Base-by-base conservation (phyloP, 139 green algal species). In the Volvox africanus region DNA sequence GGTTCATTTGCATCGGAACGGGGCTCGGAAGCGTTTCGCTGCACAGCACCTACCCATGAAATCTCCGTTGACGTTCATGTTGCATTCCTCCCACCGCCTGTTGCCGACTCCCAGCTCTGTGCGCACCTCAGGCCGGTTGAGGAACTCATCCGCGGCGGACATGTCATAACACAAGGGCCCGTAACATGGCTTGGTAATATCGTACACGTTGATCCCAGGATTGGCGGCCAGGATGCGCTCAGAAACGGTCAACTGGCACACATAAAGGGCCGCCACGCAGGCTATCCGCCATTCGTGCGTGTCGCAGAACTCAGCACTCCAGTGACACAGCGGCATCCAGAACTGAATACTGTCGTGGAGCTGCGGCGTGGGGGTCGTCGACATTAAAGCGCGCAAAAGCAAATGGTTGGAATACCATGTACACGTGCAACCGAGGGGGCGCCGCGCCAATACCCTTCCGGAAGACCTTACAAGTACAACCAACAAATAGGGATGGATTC, bases 151-250 rank as follows among this genome's bases (percentile, higher is more conserved):
- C 6, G 86, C 86, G 19, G 86, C 86, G 30, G 36, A 91, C 77
- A 98, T 97, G 84, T 98, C 93, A 92, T 99, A 99, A 94, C 97
- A 99, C n/a, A 99, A 94, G 0, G 89, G 82, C 0, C 96, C 96
- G 22, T 95, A 91, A 77, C 97, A 99, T 76, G 93, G 61, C 94
- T 97, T 97, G 75, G 95, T 94, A 92, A 99, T 97, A 94, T 99
- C 97, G 84, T 98, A 99, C 80, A 98, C 96, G 67, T 94, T 94
- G 86, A 94, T 94, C 62, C 36, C 65, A 26, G 94, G 92, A 71
- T 93, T 89, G 73, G 82, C 81, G 0, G 76, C 86, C 76, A 96
- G 88, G 68, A 95, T 94, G 80, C 91, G 93, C 79, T 92, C 71
- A 80, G 86, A 91, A 77, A 33, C 32, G 33, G n/a, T 55, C 28